These are phyloP conservation scores for Borovskyia barvae DNA, from an alignment of 208 protist genomes.

Conservation along the genomic window DNA sequence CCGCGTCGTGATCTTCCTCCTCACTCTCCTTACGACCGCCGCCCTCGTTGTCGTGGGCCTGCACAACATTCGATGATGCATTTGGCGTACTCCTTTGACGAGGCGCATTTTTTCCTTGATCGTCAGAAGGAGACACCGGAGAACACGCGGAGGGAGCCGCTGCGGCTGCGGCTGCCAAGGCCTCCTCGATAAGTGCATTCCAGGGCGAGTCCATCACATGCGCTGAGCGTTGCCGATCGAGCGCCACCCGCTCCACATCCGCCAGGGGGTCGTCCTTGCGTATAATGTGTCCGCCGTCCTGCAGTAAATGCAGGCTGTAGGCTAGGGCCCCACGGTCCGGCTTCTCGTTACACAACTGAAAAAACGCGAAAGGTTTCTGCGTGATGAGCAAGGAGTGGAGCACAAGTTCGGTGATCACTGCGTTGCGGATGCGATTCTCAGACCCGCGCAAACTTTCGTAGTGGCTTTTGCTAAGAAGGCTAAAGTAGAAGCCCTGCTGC, in stretches of 20 bases:
- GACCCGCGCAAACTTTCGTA: conserved; percentile 23
- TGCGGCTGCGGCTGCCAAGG: not conserved
- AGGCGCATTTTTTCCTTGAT: no score
- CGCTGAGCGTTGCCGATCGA: conserved; percentile 16
- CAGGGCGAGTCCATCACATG: conserved; percentile 38
- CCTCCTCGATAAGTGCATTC: conserved; percentile 42
- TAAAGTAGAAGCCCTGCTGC: conserved; percentile 89
- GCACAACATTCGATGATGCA: not conserved
- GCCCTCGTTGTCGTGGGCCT: not conserved
- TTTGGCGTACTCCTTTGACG: not conserved
- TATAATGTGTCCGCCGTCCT: conserved; percentile 69
- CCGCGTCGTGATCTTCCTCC: conserved; percentile 3
- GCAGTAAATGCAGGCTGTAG: conserved; percentile 56
- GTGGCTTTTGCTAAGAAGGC: conserved; percentile 51
- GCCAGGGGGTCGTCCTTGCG: conserved; percentile 29
- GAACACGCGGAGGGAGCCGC: no score
- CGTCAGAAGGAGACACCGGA: no score
- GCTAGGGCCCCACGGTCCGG: conserved; percentile 52
- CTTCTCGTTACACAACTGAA: conserved; percentile 65
- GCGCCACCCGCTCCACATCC: conserved; percentile 33
- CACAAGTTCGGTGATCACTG: conserved; percentile 68
- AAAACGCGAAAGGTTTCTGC: conserved; percentile 53
- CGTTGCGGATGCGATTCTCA: conserved; percentile 58
- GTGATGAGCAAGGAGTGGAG: conserved; percentile 80
- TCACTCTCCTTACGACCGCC: not conserved